A percentile compares a stretch with the other conserved stretches of the same genome.
phyloP scores from a whole-genome alignment of 2,329 filamentous ascomycete genomes.

The Achaetomium macrosporum region DNA sequence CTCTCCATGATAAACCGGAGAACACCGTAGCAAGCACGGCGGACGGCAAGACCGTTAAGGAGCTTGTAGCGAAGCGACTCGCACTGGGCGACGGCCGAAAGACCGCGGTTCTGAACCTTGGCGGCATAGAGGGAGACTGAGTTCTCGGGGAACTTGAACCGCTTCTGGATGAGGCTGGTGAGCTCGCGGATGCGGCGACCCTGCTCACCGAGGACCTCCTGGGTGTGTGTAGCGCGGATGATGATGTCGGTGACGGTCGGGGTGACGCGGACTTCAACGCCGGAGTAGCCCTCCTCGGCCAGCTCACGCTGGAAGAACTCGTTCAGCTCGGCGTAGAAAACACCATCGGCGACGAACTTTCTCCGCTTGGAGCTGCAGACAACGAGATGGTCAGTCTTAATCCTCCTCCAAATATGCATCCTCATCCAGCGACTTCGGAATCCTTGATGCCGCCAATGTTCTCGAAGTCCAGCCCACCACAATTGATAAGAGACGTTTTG shows the following conservation, averaged over 20 bases:
- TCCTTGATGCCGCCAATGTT: background rate
- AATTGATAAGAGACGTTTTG: background rate
- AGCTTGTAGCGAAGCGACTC: constrained; percentile 99
- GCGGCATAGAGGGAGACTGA: constrained; percentile 99
- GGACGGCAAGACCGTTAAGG: constrained; percentile 97
- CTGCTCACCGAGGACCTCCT: constrained; percentile 99
- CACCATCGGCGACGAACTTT: constrained; percentile 96
- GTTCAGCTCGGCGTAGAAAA: constrained; percentile 99
- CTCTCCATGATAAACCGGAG: constrained; percentile 99
- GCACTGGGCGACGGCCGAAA: constrained; percentile 99
- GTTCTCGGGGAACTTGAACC: constrained; percentile 99
- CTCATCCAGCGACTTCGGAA: background rate
- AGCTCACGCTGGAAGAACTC: constrained; percentile 99
- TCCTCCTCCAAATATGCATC: constrained; percentile 1
- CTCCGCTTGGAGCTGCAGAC: constrained; percentile 73
- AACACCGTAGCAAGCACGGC: constrained; percentile 99
- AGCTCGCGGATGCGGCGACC: constrained; percentile 99
- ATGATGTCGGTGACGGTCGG: constrained; percentile 99
- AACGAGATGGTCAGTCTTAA: constrained; percentile 11
- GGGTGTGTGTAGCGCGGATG: constrained; percentile 99
- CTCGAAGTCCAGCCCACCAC: background rate
- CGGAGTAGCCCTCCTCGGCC: constrained; percentile 99
- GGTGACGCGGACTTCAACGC: constrained; percentile 99
- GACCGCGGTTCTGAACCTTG: constrained; percentile 99
- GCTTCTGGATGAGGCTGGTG: constrained; percentile 99